Evolutionary conservation across 2,329 filamentous ascomycete genomes (phyloP).

Genomic region (Mariannaea elegans): DNA sequence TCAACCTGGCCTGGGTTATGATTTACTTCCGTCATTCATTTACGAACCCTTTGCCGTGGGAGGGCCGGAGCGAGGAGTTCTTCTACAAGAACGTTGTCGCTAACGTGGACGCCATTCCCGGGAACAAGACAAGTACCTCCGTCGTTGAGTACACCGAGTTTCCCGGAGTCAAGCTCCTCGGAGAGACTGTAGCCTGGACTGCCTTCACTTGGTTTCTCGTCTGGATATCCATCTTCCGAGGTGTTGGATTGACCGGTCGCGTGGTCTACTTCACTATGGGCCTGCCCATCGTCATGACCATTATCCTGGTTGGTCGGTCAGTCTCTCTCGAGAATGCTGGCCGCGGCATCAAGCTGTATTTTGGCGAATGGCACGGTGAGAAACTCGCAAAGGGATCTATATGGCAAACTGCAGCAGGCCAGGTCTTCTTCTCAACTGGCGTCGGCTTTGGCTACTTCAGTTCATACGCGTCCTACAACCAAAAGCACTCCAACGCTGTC

Average conservation of each 20-base stretch:
- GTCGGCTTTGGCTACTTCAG: constrained; percentile 69
- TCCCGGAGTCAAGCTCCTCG: constrained; percentile 55
- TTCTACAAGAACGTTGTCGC: constrained; percentile 60
- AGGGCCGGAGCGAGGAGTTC: constrained; percentile 59
- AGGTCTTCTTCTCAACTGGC: constrained; percentile 68
- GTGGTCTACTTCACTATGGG: constrained; percentile 72
- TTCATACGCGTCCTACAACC: constrained; percentile 66
- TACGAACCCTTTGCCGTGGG: constrained; percentile 63
- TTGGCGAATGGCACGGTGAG: constrained; percentile 56
- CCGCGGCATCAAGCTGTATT: constrained; percentile 59
- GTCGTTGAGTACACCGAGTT: constrained; percentile 58
- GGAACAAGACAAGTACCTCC: constrained; percentile 47
- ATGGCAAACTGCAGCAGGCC: constrained; percentile 68
- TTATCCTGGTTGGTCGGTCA: constrained; percentile 64
- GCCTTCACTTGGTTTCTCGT: constrained; percentile 68
- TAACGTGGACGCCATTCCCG: constrained; percentile 54
- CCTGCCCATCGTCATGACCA: constrained; percentile 63
- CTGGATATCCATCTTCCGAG: constrained; percentile 67
- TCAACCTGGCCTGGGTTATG: constrained; percentile 53
- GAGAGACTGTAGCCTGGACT: constrained; percentile 66
- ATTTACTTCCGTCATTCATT: constrained; percentile 65
- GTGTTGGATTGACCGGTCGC: constrained; percentile 65
- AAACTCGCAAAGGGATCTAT: constrained; percentile 60
- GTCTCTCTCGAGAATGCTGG: constrained; percentile 63
- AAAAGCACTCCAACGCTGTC: constrained; percentile 66